Evolutionary conservation across 2,329 filamentous ascomycete genomes (phyloP).

Genomic region (Epichloe elymi): DNA sequence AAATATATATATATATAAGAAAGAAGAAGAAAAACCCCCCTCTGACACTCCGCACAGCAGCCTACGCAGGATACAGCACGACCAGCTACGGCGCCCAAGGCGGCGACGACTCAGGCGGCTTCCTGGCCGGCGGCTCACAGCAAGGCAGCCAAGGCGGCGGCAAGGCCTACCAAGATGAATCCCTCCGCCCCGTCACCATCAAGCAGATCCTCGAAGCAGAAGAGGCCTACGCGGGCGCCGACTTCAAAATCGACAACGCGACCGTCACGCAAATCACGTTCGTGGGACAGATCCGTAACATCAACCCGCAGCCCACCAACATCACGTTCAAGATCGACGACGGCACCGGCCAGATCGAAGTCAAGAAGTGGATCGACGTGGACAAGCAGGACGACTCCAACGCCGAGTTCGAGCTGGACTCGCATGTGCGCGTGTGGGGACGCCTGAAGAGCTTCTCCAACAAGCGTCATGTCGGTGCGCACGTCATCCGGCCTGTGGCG

Average conservation of each 20-base stretch:
- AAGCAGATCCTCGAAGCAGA: slow-evolving; percentile 83
- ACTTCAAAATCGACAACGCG: slow-evolving; percentile 71
- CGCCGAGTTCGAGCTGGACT: slow-evolving; percentile 52
- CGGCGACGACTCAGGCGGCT: slow-evolving; percentile 49
- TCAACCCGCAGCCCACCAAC: slow-evolving; percentile 79
- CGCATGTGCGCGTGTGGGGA: slow-evolving; percentile 78
- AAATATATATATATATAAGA: too few species aligned
- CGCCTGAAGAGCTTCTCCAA: slow-evolving; percentile 72
- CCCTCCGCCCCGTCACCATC: slow-evolving; percentile 84
- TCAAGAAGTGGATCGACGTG: slow-evolving; percentile 72
- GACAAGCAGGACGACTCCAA: slow-evolving; percentile 37
- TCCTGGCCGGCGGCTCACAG: slow-evolving; percentile 47
- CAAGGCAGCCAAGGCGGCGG: slow-evolving; percentile 39
- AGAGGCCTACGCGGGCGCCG: slow-evolving; percentile 56
- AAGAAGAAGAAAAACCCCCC: too few species aligned
- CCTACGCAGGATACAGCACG: slow-evolving; percentile 36
- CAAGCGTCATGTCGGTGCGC: slow-evolving; percentile 68
- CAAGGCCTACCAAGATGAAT: slow-evolving; percentile 62
- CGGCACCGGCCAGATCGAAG: slow-evolving; percentile 84
- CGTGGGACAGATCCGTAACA: slow-evolving; percentile 78
- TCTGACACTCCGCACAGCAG: slow-evolving; percentile 22
- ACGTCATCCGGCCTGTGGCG: slow-evolving; percentile 64
- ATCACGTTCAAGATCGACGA: slow-evolving; percentile 90
- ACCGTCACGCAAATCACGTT: slow-evolving; percentile 64
- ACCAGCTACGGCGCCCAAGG: slow-evolving; percentile 38